Percentiles rank a stretch among this genome's conserved stretches.
Conservation (phyloP, 2,329 filamentous ascomycete genomes). For the Colletotrichum tropicale region DNA sequence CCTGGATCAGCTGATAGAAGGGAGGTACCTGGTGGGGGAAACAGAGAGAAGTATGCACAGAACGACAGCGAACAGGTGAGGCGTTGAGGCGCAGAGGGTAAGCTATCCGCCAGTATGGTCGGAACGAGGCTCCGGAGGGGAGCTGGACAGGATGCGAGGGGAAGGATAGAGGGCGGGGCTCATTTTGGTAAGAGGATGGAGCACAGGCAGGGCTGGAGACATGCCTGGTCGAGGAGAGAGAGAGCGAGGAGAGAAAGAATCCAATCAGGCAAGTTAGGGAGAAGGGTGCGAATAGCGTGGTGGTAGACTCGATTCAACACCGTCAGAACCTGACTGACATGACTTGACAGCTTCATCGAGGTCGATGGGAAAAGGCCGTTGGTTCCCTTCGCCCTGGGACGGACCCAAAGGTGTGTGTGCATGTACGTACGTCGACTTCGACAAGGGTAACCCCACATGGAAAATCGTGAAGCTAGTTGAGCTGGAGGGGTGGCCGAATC, state of each 20-base stretch:
- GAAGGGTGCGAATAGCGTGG: constrained; percentile 3
- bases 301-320: not conserved
- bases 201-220: not conserved
- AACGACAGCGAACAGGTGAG: not conserved
- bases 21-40: constrained; percentile 1
- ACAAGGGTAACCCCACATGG: constrained; percentile 13
- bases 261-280: not conserved
- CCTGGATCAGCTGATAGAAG: constrained; percentile 8
- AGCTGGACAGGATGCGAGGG: not conserved
- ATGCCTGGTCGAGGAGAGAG: not conserved
- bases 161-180: not conserved
- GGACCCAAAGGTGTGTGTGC: not conserved
- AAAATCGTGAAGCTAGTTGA: not conserved
- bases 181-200: not conserved
- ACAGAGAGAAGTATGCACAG: not conserved
- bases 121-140: constrained; percentile 16
- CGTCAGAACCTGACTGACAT: not conserved
- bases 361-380: not conserved
- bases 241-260: not conserved
- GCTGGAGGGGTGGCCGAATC: constrained; percentile 5
- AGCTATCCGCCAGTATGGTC: constrained; percentile 17
- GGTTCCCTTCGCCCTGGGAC: constrained; percentile 6
- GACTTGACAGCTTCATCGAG: not conserved
- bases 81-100: not conserved
- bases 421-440: not conserved